Percentiles rank a stretch among this genome's conserved stretches.
These are phyloP conservation scores for Neolentinus lepideus DNA, from an alignment of 1,284 basidiomycete species.

Conservation along the genomic window DNA sequence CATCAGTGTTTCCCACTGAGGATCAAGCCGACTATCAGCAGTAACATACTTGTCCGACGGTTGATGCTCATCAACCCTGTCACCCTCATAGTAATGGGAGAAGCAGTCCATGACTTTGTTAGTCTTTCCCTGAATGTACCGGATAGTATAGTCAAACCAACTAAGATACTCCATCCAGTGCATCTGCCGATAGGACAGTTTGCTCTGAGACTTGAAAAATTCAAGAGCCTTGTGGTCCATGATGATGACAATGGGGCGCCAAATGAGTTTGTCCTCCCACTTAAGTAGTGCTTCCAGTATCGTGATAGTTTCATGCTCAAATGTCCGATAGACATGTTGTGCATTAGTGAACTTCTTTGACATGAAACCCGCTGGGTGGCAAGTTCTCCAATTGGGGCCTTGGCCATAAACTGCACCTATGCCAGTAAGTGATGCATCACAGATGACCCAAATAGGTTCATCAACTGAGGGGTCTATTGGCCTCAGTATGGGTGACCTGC, in stretches of 20 bases:
- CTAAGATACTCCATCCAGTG: constrained; percentile 2
- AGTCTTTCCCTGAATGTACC: background rate
- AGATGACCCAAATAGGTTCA: constrained; percentile 4
- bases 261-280: too few species aligned
- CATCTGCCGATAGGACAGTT: constrained; percentile 3
- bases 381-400: background rate
- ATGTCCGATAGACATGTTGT: background rate
- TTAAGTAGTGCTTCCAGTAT: constrained; percentile 4
- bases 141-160: background rate
- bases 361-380: constrained; percentile 1
- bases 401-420: background rate
- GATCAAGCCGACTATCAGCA: constrained; percentile 8
- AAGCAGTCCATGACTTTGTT: constrained; percentile 2
- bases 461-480: background rate
- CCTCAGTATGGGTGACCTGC: background rate
- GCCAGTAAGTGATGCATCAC: constrained; percentile 1
- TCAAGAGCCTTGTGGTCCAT: constrained; percentile 1
- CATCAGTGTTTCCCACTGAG: constrained; percentile 8
- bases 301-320: background rate
- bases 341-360: constrained; percentile 2
- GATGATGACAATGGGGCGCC: background rate
- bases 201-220: constrained; percentile 2
- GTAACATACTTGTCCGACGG: constrained; percentile 4
- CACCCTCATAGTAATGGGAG: constrained; percentile 1
- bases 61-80: background rate